Evolutionary conservation across 2,329 filamentous ascomycete species (phyloP).

Genomic region (Fusarium lyarnte): DNA sequence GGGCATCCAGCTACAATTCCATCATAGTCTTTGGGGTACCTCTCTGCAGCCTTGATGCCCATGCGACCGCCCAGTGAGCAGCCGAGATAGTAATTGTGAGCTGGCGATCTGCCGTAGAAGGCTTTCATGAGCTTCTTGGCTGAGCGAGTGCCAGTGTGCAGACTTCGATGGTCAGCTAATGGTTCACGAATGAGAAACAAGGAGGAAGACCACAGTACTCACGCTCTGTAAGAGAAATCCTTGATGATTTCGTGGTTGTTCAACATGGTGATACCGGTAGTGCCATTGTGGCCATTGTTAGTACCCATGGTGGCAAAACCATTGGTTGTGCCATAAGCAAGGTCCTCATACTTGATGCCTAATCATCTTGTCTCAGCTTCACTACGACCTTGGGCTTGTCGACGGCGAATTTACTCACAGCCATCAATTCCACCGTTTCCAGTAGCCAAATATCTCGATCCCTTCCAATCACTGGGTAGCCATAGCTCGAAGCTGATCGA

Average conservation of each 20-base stretch:
- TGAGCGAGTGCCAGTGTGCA: background rate
- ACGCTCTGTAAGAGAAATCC: conserved; percentile 49
- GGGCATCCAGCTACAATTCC: conserved; percentile 58
- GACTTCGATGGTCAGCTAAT: background rate
- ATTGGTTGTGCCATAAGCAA: conserved; percentile 47
- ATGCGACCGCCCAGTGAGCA: conserved; percentile 70
- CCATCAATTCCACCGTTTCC: conserved; percentile 60
- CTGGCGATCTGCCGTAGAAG: conserved; percentile 55
- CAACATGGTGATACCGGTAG: conserved; percentile 33
- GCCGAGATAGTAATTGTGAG: conserved; percentile 64
- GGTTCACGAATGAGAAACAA: no score
- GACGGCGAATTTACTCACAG: conserved; percentile 43
- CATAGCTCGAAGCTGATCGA: conserved; percentile 54
- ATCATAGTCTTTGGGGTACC: conserved; percentile 66
- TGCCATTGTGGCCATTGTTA: conserved; percentile 62
- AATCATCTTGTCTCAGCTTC: conserved; percentile 9
- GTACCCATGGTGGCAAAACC: conserved; percentile 58
- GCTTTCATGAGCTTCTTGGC: conserved; percentile 10
- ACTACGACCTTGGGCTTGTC: fast-evolving
- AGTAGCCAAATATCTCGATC: conserved; percentile 54
- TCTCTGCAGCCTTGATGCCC: conserved; percentile 63
- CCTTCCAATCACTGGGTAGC: conserved; percentile 57
- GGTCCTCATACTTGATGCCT: conserved; percentile 55
- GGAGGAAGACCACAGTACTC: background rate
- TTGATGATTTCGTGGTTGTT: conserved; percentile 49